Percentiles rank a stretch among this genome's conserved stretches.
phyloP scores from a whole-genome alignment of 164 flowering plant species.

The Liriodendron chinense region DNA sequence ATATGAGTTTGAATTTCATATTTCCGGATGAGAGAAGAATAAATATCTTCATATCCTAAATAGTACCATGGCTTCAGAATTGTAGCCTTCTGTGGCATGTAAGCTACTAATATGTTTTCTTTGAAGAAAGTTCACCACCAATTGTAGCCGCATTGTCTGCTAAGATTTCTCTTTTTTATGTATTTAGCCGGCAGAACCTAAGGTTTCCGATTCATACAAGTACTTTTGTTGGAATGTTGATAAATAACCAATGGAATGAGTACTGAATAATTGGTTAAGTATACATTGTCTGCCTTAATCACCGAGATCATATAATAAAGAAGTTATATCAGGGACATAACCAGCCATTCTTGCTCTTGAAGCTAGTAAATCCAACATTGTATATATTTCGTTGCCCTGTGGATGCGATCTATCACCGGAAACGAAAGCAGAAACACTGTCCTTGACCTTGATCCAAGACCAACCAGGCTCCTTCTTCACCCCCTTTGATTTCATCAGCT shows the following conservation, averaged over 20 bases:
- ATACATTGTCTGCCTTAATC: constrained; percentile 3
- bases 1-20: no score
- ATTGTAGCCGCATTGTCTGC: neutral
- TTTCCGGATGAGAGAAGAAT: neutral
- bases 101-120: neutral
- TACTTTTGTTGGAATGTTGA: no score
- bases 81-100: neutral
- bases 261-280: neutral
- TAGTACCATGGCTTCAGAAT: neutral
- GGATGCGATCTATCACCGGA: constrained; percentile 67
- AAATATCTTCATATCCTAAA: neutral
- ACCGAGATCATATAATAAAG: constrained; percentile 17
- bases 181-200: neutral
- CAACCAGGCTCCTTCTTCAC: constrained; percentile 84
- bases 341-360: constrained; percentile 24
- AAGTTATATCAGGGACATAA: constrained; percentile 2
- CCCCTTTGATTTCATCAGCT: constrained; percentile 70
- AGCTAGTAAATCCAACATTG: constrained; percentile 41
- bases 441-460: constrained; percentile 78
- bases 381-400: constrained; percentile 49
- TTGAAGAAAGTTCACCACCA: neutral
- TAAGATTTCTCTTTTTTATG: neutral
- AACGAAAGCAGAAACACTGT: constrained; percentile 58
- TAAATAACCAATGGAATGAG: neutral
- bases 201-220: neutral